These are phyloP conservation scores for Gossypium stocksii DNA, from an alignment of 345 rosid genomes.

Conservation along the genomic window DNA sequence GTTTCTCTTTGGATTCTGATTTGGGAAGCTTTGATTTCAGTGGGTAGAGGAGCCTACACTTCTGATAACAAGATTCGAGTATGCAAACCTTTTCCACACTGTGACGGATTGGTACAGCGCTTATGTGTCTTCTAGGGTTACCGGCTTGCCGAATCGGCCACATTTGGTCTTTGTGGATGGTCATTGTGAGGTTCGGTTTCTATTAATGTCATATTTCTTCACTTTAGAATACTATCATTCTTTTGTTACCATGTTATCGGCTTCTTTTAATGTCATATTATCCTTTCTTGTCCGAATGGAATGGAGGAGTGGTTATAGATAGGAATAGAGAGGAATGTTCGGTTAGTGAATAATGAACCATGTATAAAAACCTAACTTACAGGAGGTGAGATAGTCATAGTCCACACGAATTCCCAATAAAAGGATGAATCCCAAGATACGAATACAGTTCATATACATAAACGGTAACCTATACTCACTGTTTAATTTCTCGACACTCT, in stretches of 20 bases:
- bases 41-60: constrained; percentile 95
- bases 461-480: no score
- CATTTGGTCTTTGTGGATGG: constrained; percentile 84
- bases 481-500: no score
- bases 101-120: constrained; percentile 96
- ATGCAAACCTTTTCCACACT: constrained; percentile 91
- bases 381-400: no score
- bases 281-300: not conserved
- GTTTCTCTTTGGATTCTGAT: constrained; percentile 20
- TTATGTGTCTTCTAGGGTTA: constrained; percentile 79
- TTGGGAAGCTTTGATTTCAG: constrained; percentile 38
- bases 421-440: no score
- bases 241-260: not conserved
- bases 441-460: no score
- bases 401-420: no score
- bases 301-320: not conserved
- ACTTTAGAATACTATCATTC: not conserved
- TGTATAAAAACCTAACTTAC: not conserved
- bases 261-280: no score
- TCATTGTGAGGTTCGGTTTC: constrained; percentile 53
- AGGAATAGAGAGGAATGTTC: not conserved
- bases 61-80: constrained; percentile 71
- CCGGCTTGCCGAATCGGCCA: constrained; percentile 82
- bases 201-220: not conserved
- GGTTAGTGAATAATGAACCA: not conserved